Percentiles rank a stretch among this genome's conserved stretches.
Evolutionary conservation across 2,329 filamentous ascomycete genomes (phyloP).

Genomic region (Aureobasidium sp.): DNA sequence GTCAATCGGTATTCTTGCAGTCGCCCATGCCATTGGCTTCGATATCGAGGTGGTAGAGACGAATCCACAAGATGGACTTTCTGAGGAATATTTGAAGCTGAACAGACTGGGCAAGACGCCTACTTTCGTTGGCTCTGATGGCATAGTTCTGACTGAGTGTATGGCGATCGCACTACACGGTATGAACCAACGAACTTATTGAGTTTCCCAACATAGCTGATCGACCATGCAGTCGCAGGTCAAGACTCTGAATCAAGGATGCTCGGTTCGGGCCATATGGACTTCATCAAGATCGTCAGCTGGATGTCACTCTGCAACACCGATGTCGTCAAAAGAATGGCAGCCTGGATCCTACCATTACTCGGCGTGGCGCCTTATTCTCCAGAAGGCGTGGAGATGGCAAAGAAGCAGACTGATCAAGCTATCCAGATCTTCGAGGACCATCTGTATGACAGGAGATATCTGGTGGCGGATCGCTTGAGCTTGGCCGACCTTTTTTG

Average conservation of each 20-base stretch:
- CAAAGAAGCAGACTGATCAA: constrained; percentile 41
- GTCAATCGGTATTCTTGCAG: constrained; percentile 77
- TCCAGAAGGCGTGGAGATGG: constrained; percentile 39
- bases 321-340: constrained; percentile 51
- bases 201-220: too few relatives aligned
- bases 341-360: constrained; percentile 13
- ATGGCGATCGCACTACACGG: constrained; percentile 96
- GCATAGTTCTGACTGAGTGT: constrained; percentile 77
- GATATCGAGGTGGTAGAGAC: constrained; percentile 77
- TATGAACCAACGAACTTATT: constrained; percentile 46
- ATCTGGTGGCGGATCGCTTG: background rate
- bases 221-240: background rate
- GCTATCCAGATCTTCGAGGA: constrained; percentile 30
- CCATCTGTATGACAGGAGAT: constrained; percentile 48
- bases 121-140: constrained; percentile 84
- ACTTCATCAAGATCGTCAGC: constrained; percentile 94
- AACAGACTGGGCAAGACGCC: constrained; percentile 87
- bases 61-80: constrained; percentile 53
- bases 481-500: constrained; percentile 80
- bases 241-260: constrained; percentile 54
- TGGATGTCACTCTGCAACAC: constrained; percentile 97
- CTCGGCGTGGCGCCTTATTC: background rate
- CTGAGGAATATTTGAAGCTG: constrained; percentile 70
- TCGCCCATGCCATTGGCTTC: constrained; percentile 94
- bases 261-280: constrained; percentile 99